Evolutionary conservation across 108 stramenopile species (phyloP).

Genomic region (Chaetoceros tenuissimus): DNA sequence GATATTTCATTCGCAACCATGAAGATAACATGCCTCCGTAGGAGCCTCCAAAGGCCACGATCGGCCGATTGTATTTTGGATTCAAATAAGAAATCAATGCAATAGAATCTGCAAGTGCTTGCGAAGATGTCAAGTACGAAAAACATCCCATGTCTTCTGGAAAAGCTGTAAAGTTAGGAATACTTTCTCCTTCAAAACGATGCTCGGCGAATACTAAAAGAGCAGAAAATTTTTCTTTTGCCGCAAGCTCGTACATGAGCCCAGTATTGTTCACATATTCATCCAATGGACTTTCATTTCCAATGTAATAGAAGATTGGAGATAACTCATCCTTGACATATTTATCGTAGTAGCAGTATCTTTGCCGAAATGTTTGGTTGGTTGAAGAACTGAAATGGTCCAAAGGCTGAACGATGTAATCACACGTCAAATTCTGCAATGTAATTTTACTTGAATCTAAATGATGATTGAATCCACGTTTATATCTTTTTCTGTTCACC

Average conservation of each 20-base stretch:
- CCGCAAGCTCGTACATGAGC: conserved; percentile 85
- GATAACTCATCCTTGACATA: conserved; percentile 1
- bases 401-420: conserved; percentile 39
- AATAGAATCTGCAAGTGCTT: conserved; percentile 86
- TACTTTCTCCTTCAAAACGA: conserved; percentile 74
- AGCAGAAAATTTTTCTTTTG: conserved; percentile 36
- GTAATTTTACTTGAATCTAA: conserved; percentile 11
- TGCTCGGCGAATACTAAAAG: conserved; percentile 85
- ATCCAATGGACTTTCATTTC: conserved; percentile 80
- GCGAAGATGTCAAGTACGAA: conserved; percentile 33
- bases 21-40: conserved; percentile 92
- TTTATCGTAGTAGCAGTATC: conserved; percentile 30
- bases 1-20: conserved; percentile 86
- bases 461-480: no score
- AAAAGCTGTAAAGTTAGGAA: conserved; percentile 12
- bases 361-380: conserved; percentile 22
- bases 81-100: conserved; percentile 33
- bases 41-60: conserved; percentile 81
- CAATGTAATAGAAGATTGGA: conserved; percentile 73
- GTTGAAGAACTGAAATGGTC: conserved; percentile 50
- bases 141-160: conserved; percentile 19
- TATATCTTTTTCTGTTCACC: no score
- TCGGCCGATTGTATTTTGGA: conserved; percentile 20
- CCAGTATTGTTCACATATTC: conserved; percentile 84
- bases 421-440: conserved; percentile 28